Percentiles rank a stretch among this genome's conserved stretches.
Conservation (phyloP, 495 filamentous ascomycete genomes). For the Lepraria neglecta region DNA sequence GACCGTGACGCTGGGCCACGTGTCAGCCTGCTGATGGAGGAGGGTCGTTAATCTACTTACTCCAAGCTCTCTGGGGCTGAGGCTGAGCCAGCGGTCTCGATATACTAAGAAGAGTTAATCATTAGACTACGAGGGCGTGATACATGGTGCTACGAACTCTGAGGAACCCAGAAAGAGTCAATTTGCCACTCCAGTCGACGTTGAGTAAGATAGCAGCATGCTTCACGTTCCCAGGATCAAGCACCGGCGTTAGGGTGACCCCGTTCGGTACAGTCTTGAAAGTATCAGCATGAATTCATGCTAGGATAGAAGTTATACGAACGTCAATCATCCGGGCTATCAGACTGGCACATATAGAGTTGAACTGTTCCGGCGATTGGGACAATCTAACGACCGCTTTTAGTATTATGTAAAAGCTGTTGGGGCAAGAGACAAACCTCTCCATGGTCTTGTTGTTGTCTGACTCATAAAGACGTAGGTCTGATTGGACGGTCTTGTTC, state of each 20-base stretch:
- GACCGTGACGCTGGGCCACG: conserved; percentile 1
- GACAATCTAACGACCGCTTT: conserved; percentile 33
- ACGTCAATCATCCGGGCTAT: conserved; percentile 53
- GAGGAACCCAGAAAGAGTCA: conserved; percentile 20
- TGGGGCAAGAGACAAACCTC: not conserved
- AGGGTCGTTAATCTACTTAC: not conserved
- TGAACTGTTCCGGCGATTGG: conserved; percentile 35
- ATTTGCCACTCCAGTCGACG: conserved; percentile 23
- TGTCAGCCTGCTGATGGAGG: not conserved
- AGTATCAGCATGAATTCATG: not conserved
- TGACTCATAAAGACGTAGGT: conserved; percentile 50
- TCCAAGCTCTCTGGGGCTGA: conserved; percentile 6
- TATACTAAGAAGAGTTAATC: conserved; percentile 8
- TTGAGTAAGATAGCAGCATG: conserved; percentile 42
- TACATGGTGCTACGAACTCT: not conserved
- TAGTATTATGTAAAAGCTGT: no score
- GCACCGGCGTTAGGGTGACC: conserved; percentile 45
- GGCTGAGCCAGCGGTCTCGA: conserved; percentile 1
- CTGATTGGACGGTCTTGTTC: conserved; percentile 44
- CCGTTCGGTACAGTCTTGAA: conserved; percentile 41
- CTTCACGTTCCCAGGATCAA: conserved; percentile 53
- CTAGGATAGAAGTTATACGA: no score
- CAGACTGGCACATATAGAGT: conserved; percentile 42
- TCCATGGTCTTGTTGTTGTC: conserved; percentile 51
- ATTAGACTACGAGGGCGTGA: no score